These are phyloP conservation scores for Chrysoporthe puriensis DNA, from an alignment of 2,329 filamentous ascomycete species.

Conservation along the genomic window DNA sequence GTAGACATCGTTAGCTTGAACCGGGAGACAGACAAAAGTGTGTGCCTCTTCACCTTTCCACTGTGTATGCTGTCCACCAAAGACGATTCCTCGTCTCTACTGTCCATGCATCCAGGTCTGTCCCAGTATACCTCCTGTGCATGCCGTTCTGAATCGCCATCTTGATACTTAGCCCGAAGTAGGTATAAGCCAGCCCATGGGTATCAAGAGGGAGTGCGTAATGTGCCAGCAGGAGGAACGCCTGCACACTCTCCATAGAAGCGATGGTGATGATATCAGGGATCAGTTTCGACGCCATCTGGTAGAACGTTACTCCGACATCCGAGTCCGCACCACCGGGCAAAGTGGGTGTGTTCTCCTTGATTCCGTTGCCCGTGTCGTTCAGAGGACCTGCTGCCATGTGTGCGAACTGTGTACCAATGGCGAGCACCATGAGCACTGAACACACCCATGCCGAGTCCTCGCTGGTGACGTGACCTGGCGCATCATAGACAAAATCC, in stretches of 20 bases:
- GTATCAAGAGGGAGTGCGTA: conserved; percentile 60
- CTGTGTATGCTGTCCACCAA: conserved; percentile 61
- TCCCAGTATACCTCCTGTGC: conserved; percentile 55
- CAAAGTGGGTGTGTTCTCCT: conserved; percentile 44
- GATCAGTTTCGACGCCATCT: conserved; percentile 56
- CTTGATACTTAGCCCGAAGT: conserved; percentile 58
- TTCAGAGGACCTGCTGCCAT: conserved; percentile 41
- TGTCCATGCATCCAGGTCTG: conserved; percentile 50
- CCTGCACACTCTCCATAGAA: conserved; percentile 61
- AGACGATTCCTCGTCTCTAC: conserved; percentile 58
- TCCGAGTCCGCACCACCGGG: conserved; percentile 46
- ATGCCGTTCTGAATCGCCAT: conserved; percentile 64
- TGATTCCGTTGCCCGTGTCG: conserved; percentile 49
- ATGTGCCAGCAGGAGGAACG: conserved; percentile 58
- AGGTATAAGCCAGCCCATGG: conserved; percentile 60
- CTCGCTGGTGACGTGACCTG: conserved; percentile 42
- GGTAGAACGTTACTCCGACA: conserved; percentile 59
- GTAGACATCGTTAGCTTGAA: conserved; percentile 2
- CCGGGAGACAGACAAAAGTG: neutral
- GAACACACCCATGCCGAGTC: conserved; percentile 49
- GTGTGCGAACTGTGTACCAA: conserved; percentile 56
- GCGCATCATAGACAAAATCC: conserved; percentile 46
- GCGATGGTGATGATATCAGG: conserved; percentile 60
- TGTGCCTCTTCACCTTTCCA: conserved; percentile 51
- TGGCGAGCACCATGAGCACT: conserved; percentile 51